Evolutionary conservation across 768 basidiomycete species (phyloP).

Genomic region (Boletus tylopilopsis): DNA sequence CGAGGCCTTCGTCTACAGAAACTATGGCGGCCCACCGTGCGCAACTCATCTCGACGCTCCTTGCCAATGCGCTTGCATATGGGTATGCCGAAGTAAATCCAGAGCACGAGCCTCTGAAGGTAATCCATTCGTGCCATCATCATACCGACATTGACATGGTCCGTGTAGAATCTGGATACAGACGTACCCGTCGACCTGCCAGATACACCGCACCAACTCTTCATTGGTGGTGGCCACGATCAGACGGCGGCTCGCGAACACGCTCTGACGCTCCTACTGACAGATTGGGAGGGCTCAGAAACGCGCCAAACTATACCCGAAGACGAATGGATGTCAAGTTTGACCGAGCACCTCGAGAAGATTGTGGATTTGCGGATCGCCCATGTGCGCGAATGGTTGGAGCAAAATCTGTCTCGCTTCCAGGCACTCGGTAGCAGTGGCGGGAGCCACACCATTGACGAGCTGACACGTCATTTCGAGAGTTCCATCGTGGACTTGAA

Average conservation of each 20-base stretch:
- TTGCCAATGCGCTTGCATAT: conserved; percentile 45
- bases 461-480: conserved; percentile 43
- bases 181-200: conserved; percentile 37
- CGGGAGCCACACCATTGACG: conserved; percentile 39
- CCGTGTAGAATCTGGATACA: conserved; percentile 48
- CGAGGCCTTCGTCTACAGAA: no score
- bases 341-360: conserved; percentile 37
- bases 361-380: conserved; percentile 42
- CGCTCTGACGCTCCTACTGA: conserved; percentile 11
- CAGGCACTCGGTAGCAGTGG: conserved; percentile 14
- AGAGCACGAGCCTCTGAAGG: conserved; percentile 49
- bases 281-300: conserved; percentile 13
- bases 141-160: no score
- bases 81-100: conserved; percentile 46
- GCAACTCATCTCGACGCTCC: conserved; percentile 38
- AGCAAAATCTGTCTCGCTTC: conserved; percentile 47
- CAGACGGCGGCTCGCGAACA: conserved; percentile 14
- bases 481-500: conserved; percentile 42
- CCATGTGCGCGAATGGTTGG: conserved; percentile 51
- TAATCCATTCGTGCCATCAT: no score
- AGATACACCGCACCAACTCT: conserved; percentile 38
- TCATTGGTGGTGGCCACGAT: conserved; percentile 21
- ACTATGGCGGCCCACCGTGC: conserved; percentile 42
- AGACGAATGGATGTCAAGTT: conserved; percentile 36
- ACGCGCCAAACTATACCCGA: conserved; percentile 20